These are phyloP conservation scores for Neophaeococcomyces mojaviensis DNA, from an alignment of 2,329 filamentous ascomycete genomes.

Conservation along the genomic window DNA sequence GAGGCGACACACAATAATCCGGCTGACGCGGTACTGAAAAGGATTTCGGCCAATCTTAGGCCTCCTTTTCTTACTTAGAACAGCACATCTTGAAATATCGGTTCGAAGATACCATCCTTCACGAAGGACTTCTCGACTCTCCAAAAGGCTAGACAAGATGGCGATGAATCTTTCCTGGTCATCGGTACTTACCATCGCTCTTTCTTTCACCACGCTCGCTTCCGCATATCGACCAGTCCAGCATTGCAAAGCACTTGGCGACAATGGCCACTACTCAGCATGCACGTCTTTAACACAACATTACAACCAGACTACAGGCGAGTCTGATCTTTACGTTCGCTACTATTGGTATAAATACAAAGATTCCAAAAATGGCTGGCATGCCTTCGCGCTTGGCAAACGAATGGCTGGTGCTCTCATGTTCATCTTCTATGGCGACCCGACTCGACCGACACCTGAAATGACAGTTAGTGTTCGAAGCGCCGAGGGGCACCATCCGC, in stretches of 20 bases:
- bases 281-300: conserved; percentile 19
- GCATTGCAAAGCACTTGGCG: conserved; percentile 22
- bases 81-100: neutral
- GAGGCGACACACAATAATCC: too few relatives aligned
- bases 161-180: neutral
- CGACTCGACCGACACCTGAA: conserved; percentile 7
- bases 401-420: conserved; percentile 23
- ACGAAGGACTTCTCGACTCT: neutral
- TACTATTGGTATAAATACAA: conserved; percentile 22
- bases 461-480: conserved; percentile 21
- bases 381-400: conserved; percentile 19
- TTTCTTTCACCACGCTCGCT: conserved; percentile 11
- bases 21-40: too few relatives aligned
- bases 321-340: conserved; percentile 21
- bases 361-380: conserved; percentile 19
- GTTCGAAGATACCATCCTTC: neutral
- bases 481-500: conserved; percentile 21
- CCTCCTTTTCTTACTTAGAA: conserved; percentile 2
- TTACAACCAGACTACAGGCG: conserved; percentile 20
- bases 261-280: conserved; percentile 11
- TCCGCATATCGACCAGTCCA: conserved; percentile 23
- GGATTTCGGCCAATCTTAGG: conserved; percentile 1
- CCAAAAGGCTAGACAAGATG: neutral
- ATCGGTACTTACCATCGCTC: neutral
- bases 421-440: conserved; percentile 25